Evolutionary conservation across 768 basidiomycete genomes (phyloP), one percentile per base, ranked within the genome.

Genomic region (Lepiota venenata): DNA sequence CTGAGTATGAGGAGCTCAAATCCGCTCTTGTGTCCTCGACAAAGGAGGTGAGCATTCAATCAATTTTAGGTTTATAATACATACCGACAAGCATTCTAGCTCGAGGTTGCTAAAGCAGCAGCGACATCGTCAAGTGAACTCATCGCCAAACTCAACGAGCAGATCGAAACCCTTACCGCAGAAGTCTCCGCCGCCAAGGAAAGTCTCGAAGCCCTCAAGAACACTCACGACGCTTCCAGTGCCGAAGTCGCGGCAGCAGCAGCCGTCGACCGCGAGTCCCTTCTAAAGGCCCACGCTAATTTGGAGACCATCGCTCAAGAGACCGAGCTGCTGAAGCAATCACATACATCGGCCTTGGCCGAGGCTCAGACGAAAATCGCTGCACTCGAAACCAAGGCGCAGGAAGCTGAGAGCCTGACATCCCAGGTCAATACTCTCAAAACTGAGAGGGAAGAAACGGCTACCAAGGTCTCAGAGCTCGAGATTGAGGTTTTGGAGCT

Each of bases 401-500:
- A 75, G 4, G 71, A 72, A 44, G 67, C 65, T 1, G 73, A 75
- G 20, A 61, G 65, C 6, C 74, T 89, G 18, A 70, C 75, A 48
- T 59, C 72, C 2, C 80, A 86, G 61, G 56, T 90, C 11, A 67
- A 64, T 3, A 70, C 69, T 29, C 72, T 91, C 56, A 83, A 80
- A 65, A 65, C 64, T 11, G 86, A 89, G 68, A 85, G 82, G 62
- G 88, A 87, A 61, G 89, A 91, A 55, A 83, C 72, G 39, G 79
- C 84, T 8, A 74, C 71, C 63, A 90, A 84, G 67, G 72, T 92
- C 3, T 89, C 88, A 0, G 91, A 93, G 61, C 74, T 91, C 21
- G 91, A 93, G 71, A 71, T 93, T 47, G 89, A 93, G 64, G 77
- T 91, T 39, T 67, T 92, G 54, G 91, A 93, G 69, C 63, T 86